A percentile compares a stretch with the other conserved stretches of the same genome.
Evolutionary conservation across 192 early-diverging fungal species (phyloP).

Genomic region (Irineochytrium annulatum): DNA sequence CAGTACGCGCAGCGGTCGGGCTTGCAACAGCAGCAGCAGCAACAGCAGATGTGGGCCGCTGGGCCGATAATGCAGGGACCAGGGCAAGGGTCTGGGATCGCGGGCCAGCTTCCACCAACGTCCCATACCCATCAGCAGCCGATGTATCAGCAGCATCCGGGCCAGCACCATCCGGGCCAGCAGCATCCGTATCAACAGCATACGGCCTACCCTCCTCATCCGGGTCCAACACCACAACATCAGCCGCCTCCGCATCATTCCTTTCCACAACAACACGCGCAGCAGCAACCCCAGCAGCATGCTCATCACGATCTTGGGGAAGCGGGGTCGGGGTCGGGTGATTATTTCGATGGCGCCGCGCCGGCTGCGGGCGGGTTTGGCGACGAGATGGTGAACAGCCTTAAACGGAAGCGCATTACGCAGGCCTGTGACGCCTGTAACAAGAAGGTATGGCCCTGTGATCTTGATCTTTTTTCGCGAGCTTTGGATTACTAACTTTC

Average conservation of each 20-base stretch:
- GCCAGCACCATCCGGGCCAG: no score
- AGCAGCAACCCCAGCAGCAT: background rate
- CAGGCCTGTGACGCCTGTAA: slow-evolving; percentile 72
- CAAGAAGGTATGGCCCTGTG: slow-evolving; percentile 38
- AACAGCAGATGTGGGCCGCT: no score
- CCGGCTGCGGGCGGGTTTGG: background rate
- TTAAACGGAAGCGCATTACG: slow-evolving; percentile 61
- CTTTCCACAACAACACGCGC: no score
- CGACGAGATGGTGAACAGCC: background rate
- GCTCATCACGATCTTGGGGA: slow-evolving; percentile 7
- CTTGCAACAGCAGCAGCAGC: no score
- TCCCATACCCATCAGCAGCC: no score
- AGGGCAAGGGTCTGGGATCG: no score
- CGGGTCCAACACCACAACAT: background rate
- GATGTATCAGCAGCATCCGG: no score
- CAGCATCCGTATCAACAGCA: background rate
- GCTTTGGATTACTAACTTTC: background rate
- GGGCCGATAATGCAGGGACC: no score
- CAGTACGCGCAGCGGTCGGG: no score
- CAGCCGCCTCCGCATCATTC: background rate
- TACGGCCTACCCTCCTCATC: background rate
- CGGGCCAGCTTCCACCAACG: no score
- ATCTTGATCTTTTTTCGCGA: background rate
- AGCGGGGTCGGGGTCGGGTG: no score
- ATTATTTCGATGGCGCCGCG: slow-evolving; percentile 8